Evolutionary conservation across 106 monocot genomes (phyloP), one percentile per base, ranked within the genome.

Genomic region (Cymbidium sinense): DNA sequence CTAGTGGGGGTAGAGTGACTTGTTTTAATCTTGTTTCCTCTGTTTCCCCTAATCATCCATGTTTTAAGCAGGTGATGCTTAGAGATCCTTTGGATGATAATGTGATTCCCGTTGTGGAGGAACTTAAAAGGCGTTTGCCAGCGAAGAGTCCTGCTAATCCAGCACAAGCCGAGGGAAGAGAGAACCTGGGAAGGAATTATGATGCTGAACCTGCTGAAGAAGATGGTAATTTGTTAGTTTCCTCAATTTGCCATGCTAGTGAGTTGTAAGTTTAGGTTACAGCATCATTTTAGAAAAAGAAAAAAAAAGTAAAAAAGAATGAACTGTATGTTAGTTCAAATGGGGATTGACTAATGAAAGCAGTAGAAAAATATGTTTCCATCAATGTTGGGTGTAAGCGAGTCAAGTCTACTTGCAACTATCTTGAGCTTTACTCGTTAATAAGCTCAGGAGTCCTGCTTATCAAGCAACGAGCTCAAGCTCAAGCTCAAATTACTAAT

Each of bases 71-170:
- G 94, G 94, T 95, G 25, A 79, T 95, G 55, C 91, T 95, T 72
- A 87, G 95, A 69, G 91, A 91, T 85, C 95, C 95, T 5, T 54
- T 70, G 0, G 84, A 89, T 9, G 89, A 91, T 15, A 86, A 87
- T 86, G 95, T 95, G 69, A 83, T 89, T 67, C 95, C 91, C 21
- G 82, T 95, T n/a, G 95, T 95, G 15, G 95, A 91, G 82, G 94
- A 94, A 80, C 86, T 94, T 43, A 70, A 83, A 0, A 89, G 94
- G 44, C 83, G 89, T n/a, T 58, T 94, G 50, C 91, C 87, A 58
- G 74, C 76, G 29, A 34, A 67, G 31, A 82, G 76, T 82, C 25
- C 12, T 17, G 55, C 51, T 43, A 77, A 76, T 1, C 81, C 78
- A 34, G 76, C 36, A 10, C 85, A 87, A 37, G 80, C 43, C 65